Evolutionary conservation across 495 filamentous ascomycete species (phyloP).

Genomic region (Pyrenula massariospora): DNA sequence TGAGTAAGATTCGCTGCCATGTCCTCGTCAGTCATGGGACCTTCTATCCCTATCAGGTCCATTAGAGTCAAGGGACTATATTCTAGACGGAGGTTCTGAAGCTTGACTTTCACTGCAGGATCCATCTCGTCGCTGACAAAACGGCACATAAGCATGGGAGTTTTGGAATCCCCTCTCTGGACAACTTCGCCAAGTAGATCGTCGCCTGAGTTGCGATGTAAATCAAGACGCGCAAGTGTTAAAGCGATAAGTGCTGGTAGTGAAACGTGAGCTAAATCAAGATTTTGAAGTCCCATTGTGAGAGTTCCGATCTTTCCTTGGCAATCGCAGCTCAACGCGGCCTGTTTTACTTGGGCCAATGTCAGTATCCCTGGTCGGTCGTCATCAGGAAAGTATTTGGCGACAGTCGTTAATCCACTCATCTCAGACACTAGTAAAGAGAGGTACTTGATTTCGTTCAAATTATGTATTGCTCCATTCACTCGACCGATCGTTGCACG

Average conservation of each 20-base stretch:
- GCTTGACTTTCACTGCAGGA: constrained; percentile 74
- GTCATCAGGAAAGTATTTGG: constrained; percentile 93
- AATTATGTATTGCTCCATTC: constrained; percentile 41
- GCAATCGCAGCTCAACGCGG: constrained; percentile 46
- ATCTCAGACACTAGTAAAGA: constrained; percentile 66
- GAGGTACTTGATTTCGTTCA: constrained; percentile 50
- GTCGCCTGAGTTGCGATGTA: constrained; percentile 55
- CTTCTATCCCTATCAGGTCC: constrained; percentile 57
- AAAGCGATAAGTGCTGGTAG: constrained; percentile 71
- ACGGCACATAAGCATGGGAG: constrained; percentile 63
- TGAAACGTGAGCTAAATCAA: constrained; percentile 74
- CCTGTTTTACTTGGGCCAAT: constrained; percentile 49
- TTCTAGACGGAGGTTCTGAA: constrained; percentile 70
- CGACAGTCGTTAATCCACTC: constrained; percentile 67
- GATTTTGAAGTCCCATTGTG: constrained; percentile 37
- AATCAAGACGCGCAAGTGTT: constrained; percentile 45
- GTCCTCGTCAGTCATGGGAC: constrained; percentile 12
- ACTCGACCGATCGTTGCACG: constrained; percentile 53
- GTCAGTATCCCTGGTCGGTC: constrained; percentile 84
- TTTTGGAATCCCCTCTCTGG: constrained; percentile 13
- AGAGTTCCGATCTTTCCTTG: constrained; percentile 55
- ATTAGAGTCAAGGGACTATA: constrained; percentile 76
- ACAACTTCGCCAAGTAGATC: constrained; percentile 50
- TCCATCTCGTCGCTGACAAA: constrained; percentile 92
- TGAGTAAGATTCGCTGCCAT: neutral